Base-by-base conservation (phyloP, 2,329 filamentous ascomycete genomes). In the Fonsecaea nubica region DNA sequence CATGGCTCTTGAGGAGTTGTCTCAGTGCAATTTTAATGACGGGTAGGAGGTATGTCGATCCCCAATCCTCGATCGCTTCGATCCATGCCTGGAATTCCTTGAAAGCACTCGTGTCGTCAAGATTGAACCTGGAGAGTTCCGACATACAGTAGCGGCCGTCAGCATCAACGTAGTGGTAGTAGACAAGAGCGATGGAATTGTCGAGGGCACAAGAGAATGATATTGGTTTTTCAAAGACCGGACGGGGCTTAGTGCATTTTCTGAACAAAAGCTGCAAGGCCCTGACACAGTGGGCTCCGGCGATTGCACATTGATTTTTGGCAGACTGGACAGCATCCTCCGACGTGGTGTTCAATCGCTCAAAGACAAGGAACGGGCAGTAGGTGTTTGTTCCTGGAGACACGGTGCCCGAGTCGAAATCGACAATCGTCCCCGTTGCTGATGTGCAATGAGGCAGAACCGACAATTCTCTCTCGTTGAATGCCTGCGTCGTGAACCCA, bases 1-100 rank as follows among this genome's bases (percentile, higher is more conserved):
- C 54, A 32, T 68, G 67, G 18, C 21, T 62, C 56, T 62, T 67
- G 38, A 69, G 57, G 32, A 68, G 63, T 35, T 71, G 67, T 61
- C 62, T 42, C 21, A 72, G 45, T n/a, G 63, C 64, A 36, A 63
- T 66, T 50, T 69, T 71, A 40, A 72, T 63, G 56, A 65, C 59
- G 1, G 70, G 70, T 5, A 72, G 58, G n/a, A 72, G 61, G 36
- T 59, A 68, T 12, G 57, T 62, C 5, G 58, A 63, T 30, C 64
- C 71, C 70, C 70, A 72, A n/a, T 67, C 53, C 58, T 72, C 69
- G 36, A 72, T 71, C n/a, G 71, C 70, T 50, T 72, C 66, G 18
- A 72, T 68, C 66, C 69, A 72, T 10, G 53, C 68, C 38, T 71
- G 66, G 54, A 71, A 72, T 63, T 68, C 62, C 15, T 56, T 63